Percentiles rank a stretch among this genome's conserved stretches.
Conservation (phyloP, 2,329 filamentous ascomycete species). For the Exophiala spinifera region DNA sequence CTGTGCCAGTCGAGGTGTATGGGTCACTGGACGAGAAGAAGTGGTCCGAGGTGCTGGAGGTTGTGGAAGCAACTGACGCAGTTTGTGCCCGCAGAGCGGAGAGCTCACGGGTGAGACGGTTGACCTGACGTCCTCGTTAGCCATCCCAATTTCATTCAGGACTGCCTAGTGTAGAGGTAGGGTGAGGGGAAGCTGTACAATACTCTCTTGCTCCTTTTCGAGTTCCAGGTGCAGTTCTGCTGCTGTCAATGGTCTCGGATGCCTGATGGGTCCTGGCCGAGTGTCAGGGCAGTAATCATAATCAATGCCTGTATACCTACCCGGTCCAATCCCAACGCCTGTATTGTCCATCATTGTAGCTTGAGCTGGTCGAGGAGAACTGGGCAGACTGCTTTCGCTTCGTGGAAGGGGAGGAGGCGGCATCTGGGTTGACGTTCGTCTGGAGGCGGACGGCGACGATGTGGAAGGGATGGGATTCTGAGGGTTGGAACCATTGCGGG, state of each 20-base stretch:
- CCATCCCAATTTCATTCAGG: background rate
- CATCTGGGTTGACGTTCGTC: conserved; percentile 50
- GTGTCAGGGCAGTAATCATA: background rate
- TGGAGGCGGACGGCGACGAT: conserved; percentile 34
- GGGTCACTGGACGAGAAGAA: conserved; percentile 37
- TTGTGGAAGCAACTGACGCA: conserved; percentile 60
- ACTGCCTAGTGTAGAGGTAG: too few relatives aligned
- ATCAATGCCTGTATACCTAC: conserved; percentile 31
- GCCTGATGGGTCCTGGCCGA: conserved; percentile 67
- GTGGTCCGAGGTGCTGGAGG: conserved; percentile 54
- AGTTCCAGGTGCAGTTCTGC: conserved; percentile 85
- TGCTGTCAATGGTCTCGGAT: conserved; percentile 81
- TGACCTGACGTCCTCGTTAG: conserved; percentile 60
- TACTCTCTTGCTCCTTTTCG: conserved; percentile 92
- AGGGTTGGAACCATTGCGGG: conserved; percentile 33
- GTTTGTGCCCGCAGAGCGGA: conserved; percentile 72
- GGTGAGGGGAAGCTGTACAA: conserved; percentile 57
- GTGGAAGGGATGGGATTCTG: conserved; percentile 27
- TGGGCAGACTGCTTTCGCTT: conserved; percentile 29
- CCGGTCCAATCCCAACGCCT: conserved; percentile 39
- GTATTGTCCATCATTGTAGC: conserved; percentile 33
- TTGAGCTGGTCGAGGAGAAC: conserved; percentile 28
- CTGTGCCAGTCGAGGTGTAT: conserved; percentile 39
- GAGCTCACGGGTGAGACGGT: conserved; percentile 86
- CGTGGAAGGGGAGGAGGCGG: conserved; percentile 39